Percentiles rank a stretch among this genome's conserved stretches.
Evolutionary conservation across 768 basidiomycete species (phyloP).

Genomic region (Galerina marginata): DNA sequence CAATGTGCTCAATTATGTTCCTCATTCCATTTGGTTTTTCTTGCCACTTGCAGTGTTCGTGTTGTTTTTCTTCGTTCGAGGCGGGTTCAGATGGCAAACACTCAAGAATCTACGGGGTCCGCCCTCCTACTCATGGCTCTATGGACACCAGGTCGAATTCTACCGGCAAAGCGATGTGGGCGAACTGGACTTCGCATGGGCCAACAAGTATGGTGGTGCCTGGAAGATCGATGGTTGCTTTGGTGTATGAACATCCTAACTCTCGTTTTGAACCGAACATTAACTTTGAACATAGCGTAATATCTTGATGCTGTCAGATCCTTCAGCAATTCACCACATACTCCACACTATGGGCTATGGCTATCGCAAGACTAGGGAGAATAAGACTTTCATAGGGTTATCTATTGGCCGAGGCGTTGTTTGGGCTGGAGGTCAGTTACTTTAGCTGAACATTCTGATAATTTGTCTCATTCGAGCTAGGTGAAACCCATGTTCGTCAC

Average conservation of each 20-base stretch:
- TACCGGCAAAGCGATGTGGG: conserved; percentile 14
- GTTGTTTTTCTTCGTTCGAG: conserved; percentile 7
- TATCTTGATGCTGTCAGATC: conserved; percentile 14
- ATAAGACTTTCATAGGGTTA: conserved; percentile 12
- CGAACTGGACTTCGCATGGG: conserved; percentile 14
- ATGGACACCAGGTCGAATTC: conserved; percentile 12
- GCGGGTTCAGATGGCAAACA: conserved; percentile 12
- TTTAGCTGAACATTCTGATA: background rate
- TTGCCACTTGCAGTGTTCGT: background rate
- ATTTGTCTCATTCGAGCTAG: background rate
- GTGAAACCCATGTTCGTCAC: conserved; percentile 15
- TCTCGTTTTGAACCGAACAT: background rate
- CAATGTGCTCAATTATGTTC: background rate
- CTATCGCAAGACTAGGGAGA: conserved; percentile 14
- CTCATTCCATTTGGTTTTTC: background rate
- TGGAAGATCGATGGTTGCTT: conserved; percentile 17
- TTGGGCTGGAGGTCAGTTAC: conserved; percentile 16
- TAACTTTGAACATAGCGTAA: conserved; percentile 6
- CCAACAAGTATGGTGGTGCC: conserved; percentile 14
- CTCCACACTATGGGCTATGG: conserved; percentile 16
- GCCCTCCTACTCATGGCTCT: conserved; percentile 6
- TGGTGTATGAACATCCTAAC: conserved; percentile 2
- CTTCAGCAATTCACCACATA: conserved; percentile 10
- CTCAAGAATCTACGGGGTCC: conserved; percentile 13
- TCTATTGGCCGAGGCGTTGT: conserved; percentile 10